These are phyloP conservation scores for Candida gorgasii DNA, from an alignment of 805 yeast genomes.

Conservation along the genomic window DNA sequence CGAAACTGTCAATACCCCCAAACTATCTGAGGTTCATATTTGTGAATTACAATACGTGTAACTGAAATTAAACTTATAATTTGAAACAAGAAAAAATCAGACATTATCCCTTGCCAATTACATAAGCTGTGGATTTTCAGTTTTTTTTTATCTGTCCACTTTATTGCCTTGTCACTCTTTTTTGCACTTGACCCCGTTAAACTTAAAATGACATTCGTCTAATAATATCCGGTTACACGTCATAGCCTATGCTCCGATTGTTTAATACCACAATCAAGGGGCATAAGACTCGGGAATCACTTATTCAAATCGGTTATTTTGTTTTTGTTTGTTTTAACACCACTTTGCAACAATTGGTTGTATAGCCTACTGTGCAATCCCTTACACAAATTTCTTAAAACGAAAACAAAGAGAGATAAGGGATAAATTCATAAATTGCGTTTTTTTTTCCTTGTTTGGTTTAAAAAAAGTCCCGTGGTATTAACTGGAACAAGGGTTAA, in stretches of 20 bases:
- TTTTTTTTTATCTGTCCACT: neutral
- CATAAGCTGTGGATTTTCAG: neutral
- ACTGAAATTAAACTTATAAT: too few species aligned
- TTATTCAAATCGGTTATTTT: too few species aligned
- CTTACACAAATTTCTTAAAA: neutral
- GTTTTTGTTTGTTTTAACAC: neutral
- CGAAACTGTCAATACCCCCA: too few species aligned
- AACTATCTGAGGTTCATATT: too few species aligned
- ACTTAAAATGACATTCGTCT: neutral
- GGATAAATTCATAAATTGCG: neutral
- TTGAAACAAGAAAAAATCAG: too few species aligned
- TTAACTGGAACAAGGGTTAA: too few species aligned
- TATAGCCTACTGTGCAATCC: neutral
- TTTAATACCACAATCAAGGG: neutral
- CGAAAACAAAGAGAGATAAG: conserved; percentile 3
- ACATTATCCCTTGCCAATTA: neutral
- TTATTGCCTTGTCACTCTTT: too few species aligned
- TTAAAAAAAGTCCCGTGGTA: too few species aligned
- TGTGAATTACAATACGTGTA: too few species aligned
- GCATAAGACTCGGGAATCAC: neutral
- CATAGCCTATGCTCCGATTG: too few species aligned
- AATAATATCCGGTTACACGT: too few species aligned
- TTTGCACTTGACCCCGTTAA: too few species aligned
- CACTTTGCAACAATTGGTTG: conserved; percentile 2
- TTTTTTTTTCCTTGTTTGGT: neutral